Evolutionary conservation across 352 stramenopile species (phyloP), one percentile per base, ranked within the genome.

Genomic region (Pythium graminicola): DNA sequence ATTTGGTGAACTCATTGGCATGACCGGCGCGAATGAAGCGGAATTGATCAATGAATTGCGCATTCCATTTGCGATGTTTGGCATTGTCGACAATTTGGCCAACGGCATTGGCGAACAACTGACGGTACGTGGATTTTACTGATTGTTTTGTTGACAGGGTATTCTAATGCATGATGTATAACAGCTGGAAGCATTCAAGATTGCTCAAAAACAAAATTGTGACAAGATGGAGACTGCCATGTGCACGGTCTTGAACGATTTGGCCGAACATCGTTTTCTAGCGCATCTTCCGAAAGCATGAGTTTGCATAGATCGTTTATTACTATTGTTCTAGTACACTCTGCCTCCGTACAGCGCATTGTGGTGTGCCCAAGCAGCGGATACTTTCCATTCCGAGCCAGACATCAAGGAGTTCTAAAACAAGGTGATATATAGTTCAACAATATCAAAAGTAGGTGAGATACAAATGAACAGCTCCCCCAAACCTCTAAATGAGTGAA

Each of bases 21-120:
- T 95, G 86, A 95, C 86, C 6, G 85, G 78, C 41, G 76, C 80
- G 16, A 90, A 95, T 55, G 86, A 95, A 59, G 84, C 86, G 31
- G 81, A 89, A 57, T 67, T 93, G 5, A 72, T 89, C 20, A 92
- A 90, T 52, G 86, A 95, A 39, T 64, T 95, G 43, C 67, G 65
- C 16, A 58, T 90, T 32, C 85, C 82, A 14, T 93, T 91, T 42
- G 82, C 81, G 24, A 94, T 94, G 81, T 81, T 95, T 20, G 72
- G 67, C 43, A 87, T 94, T 53, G 81, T 95, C 38, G 86, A 95
- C 69, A 95, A 95, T 62, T 65, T 95, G 65, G 80, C 78, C 50
- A 91, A 95, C 57, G 86, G 86, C 28, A 66, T 95, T 13, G 82
- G 83, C 46, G 67, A 89, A 28, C 67, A 81, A 38, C 74, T 93